Conservation (phyloP, 1,284 basidiomycete genomes). For the Cerrena zonata region DNA sequence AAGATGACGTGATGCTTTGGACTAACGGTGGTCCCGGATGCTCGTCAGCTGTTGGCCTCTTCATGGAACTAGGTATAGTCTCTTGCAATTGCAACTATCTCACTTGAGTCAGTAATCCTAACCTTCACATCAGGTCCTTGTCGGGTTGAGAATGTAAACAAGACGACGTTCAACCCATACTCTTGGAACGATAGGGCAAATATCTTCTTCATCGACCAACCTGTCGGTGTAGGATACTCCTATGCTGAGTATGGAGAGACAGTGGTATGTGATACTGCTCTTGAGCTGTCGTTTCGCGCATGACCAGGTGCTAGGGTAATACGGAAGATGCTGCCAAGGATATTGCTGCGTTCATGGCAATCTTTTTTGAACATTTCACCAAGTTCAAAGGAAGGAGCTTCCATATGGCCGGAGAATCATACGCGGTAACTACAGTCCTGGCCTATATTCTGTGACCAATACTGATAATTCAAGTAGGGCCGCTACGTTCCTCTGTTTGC, state of each 20-base stretch:
- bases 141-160: slow-evolving; percentile 48
- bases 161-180: slow-evolving; percentile 56
- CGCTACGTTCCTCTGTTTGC: slow-evolving; percentile 80
- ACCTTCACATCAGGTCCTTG: slow-evolving; percentile 42
- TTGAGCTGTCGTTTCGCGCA: too few species aligned
- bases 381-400: slow-evolving; percentile 60
- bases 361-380: slow-evolving; percentile 73
- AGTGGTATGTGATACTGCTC: too few species aligned
- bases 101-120: background rate
- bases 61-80: slow-evolving; percentile 46
- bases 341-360: slow-evolving; percentile 64
- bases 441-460: slow-evolving; percentile 25
- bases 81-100: slow-evolving; percentile 1
- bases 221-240: slow-evolving; percentile 66
- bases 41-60: slow-evolving; percentile 57
- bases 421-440: slow-evolving; percentile 36
- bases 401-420: slow-evolving; percentile 70
- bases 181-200: slow-evolving; percentile 64
- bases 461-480: slow-evolving; percentile 38
- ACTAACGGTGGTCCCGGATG: slow-evolving; percentile 69
- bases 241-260: slow-evolving; percentile 52
- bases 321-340: slow-evolving; percentile 72
- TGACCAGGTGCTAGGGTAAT: too few species aligned
- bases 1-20: slow-evolving; percentile 69
- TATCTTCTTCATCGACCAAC: slow-evolving; percentile 70